Base-by-base conservation (phyloP, 2,329 filamentous ascomycete species). In the Fusarium coicis region DNA sequence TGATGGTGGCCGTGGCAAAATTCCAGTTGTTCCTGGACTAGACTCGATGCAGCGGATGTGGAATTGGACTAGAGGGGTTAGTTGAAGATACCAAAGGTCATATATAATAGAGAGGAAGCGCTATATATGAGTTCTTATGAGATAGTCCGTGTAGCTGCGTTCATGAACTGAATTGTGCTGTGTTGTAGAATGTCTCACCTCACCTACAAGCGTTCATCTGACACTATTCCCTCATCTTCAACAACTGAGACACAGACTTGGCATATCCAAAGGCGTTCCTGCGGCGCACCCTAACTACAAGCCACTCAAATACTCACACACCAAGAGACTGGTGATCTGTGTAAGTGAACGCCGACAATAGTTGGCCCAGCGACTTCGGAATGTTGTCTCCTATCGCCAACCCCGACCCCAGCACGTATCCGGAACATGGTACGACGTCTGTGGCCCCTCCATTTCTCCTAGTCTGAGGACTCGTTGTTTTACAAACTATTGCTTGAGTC, bases 1-100 rank as follows among this genome's bases (percentile, higher is more conserved):
- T 23, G 37, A 5, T 42, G 32, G 55, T 21, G 34, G 32, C 7
- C n/a, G 67, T 63, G 68, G 62, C 67, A 53, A 67, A 62, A 71
- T 71, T 71, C 67, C 68, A 71, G 67, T 68, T 43, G 68, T 70
- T 66, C 66, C 66, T 70, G 60, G 30, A 53, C 68, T 70, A 70
- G 30, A 36, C 61, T 70, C 11, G 53, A 70, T 61, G 68, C 68
- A 70, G 60, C 60, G 40, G 60, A 30, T 19, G 14, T 42, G 34
- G 34, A 26, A 46, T 54, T 50, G 28, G 2, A 30, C 44, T 18
- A 15, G 8, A 30, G 8, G 15, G 2, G 16, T 2, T 4, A 14
- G 10, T 7, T n/a, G 7, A 40, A 23, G 42, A n/a, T 3, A 8
- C 7, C 21, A 4, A 23, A 2, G 0, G 0, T 39, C 9, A 10